Evolutionary conservation across 331 rosid species (phyloP).

Genomic region (Phaseolus coccineus): DNA sequence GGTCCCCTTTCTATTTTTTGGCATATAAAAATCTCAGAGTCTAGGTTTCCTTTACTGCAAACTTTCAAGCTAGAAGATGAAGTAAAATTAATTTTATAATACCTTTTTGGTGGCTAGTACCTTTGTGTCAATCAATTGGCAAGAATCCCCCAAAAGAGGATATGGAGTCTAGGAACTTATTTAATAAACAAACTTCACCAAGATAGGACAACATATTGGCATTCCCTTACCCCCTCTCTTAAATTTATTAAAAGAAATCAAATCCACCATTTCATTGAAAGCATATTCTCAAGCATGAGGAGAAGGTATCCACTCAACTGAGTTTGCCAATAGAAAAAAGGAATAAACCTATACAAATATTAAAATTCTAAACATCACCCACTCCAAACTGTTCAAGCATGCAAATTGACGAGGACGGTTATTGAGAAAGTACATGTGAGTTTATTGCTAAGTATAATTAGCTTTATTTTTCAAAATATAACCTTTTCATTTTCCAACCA

Average conservation of each 20-base stretch:
- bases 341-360: conserved; percentile 49
- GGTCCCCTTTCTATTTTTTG: conserved; percentile 69
- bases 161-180: conserved; percentile 45
- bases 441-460: conserved; percentile 32
- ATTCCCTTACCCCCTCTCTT: conserved; percentile 53
- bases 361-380: conserved; percentile 40
- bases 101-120: conserved; percentile 47
- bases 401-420: conserved; percentile 56
- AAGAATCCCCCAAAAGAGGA: conserved; percentile 64
- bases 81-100: conserved; percentile 50
- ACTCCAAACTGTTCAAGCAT: conserved; percentile 56
- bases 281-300: conserved; percentile 56
- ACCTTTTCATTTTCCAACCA: conserved; percentile 28
- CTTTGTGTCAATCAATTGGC: conserved; percentile 46
- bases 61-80: conserved; percentile 45
- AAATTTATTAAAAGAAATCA: conserved; percentile 50
- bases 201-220: conserved; percentile 68
- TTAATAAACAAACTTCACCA: conserved; percentile 50
- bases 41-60: conserved; percentile 52
- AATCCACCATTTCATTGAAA: conserved; percentile 48
- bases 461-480: conserved; percentile 20
- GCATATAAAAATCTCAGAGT: conserved; percentile 53
- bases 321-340: conserved; percentile 46
- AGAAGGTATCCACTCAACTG: conserved; percentile 52
- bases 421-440: conserved; percentile 37